Conservation (phyloP, 2,329 filamentous ascomycete genomes). For the Aspergillus caelatus region DNA sequence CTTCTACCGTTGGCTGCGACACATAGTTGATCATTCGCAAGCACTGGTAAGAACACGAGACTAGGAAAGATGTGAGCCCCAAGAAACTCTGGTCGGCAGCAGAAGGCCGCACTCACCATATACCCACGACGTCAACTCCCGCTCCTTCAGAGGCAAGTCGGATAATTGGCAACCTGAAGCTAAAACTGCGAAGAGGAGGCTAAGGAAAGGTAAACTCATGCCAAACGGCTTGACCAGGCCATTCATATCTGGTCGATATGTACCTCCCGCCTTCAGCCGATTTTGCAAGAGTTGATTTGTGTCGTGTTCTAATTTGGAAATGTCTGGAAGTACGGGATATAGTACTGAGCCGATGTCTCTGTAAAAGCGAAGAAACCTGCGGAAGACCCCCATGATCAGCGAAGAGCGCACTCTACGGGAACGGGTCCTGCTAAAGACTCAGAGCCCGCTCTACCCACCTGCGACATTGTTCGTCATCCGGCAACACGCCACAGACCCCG, state of each 20-base stretch:
- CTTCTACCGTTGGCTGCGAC: slow-evolving; percentile 62
- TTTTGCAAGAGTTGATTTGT: slow-evolving; percentile 55
- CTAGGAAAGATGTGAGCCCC: slow-evolving; percentile 37
- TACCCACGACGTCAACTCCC: slow-evolving; percentile 65
- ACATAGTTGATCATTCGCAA: slow-evolving; percentile 66
- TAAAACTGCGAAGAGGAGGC: slow-evolving; percentile 63
- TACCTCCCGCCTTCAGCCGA: slow-evolving; percentile 45
- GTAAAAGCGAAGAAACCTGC: slow-evolving; percentile 57
- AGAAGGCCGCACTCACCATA: slow-evolving; percentile 51
- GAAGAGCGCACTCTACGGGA: not conserved
- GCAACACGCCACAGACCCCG: slow-evolving; percentile 59
- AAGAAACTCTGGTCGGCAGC: slow-evolving; percentile 2
- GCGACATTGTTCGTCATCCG: slow-evolving; percentile 56
- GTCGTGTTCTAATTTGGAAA: slow-evolving; percentile 54
- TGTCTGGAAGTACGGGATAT: slow-evolving; percentile 59
- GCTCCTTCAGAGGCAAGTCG: slow-evolving; percentile 57
- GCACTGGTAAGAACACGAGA: slow-evolving; percentile 67
- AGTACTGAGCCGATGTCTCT: slow-evolving; percentile 59
- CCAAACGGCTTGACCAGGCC: slow-evolving; percentile 59
- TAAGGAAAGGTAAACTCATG: slow-evolving; percentile 61
- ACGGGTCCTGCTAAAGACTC: not conserved
- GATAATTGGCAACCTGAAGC: slow-evolving; percentile 65
- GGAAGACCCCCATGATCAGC: slow-evolving; percentile 9
- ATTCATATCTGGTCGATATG: slow-evolving; percentile 48
- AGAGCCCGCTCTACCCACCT: slow-evolving; percentile 23